Evolutionary conservation across 495 filamentous ascomycete species (phyloP).

Genomic region (Daldinia grandis): DNA sequence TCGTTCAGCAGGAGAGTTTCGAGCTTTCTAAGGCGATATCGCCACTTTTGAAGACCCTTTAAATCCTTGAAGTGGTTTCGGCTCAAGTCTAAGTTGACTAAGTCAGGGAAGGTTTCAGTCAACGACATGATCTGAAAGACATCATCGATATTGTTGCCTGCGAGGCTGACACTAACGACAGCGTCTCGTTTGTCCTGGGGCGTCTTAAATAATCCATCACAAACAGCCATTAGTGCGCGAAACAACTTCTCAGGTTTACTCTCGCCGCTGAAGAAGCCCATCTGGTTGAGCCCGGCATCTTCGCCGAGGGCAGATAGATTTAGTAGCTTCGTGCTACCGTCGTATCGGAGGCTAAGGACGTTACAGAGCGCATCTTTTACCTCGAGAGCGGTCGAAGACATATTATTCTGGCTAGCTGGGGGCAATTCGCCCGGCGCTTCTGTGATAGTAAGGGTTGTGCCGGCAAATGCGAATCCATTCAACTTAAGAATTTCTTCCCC

Average conservation of each 20-base stretch:
- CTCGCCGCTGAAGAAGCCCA: conserved; percentile 77
- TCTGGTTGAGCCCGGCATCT: conserved; percentile 70
- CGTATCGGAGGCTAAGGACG: conserved; percentile 79
- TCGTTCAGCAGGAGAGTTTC: conserved; percentile 80
- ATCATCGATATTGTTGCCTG: conserved; percentile 76
- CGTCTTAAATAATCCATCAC: conserved; percentile 73
- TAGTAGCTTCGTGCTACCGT: conserved; percentile 72
- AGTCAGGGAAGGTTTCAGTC: conserved; percentile 76
- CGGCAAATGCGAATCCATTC: conserved; percentile 71
- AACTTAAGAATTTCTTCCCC: conserved; percentile 67
- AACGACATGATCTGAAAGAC: conserved; percentile 74
- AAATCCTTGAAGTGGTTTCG: conserved; percentile 77
- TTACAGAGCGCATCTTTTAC: conserved; percentile 53
- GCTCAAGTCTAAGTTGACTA: conserved; percentile 86
- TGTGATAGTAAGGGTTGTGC: conserved; percentile 63
- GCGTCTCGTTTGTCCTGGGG: conserved; percentile 72
- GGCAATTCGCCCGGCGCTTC: conserved; percentile 47
- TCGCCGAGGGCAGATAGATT: conserved; percentile 77
- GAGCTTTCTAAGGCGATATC: conserved; percentile 75
- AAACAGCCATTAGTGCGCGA: conserved; percentile 84
- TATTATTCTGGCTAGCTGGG: conserved; percentile 23
- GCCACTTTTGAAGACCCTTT: conserved; percentile 76
- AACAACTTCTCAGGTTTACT: conserved; percentile 87
- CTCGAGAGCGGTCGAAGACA: conserved; percentile 55
- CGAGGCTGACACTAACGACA: conserved; percentile 78